These are phyloP conservation scores for Salix viminalis DNA, from an alignment of 345 rosid genomes.

Conservation along the genomic window DNA sequence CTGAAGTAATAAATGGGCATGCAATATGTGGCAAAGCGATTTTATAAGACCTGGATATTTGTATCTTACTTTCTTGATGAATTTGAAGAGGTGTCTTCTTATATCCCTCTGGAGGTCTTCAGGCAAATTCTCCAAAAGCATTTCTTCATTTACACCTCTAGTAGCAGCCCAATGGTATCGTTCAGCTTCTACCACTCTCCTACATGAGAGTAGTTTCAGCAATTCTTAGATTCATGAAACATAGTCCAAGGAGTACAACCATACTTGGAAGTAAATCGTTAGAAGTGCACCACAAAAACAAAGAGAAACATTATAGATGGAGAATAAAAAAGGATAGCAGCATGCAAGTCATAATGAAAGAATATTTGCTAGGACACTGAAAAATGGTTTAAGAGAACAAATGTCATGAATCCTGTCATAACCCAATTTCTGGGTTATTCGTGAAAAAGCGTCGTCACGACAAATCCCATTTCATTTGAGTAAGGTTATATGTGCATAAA, in stretches of 20 bases:
- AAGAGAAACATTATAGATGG: neutral
- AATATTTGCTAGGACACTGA: neutral
- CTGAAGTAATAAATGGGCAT: neutral
- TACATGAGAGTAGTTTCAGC: slow-evolving; percentile 20
- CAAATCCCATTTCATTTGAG: no score
- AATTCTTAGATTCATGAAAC: neutral
- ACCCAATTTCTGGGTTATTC: no score
- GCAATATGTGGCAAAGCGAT: neutral
- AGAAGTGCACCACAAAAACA: neutral
- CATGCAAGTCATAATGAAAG: neutral
- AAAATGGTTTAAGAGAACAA: no score
- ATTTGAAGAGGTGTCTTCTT: slow-evolving; percentile 76
- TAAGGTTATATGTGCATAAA: neutral
- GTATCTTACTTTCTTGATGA: slow-evolving; percentile 61
- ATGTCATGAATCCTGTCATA: no score
- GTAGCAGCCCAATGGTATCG: slow-evolving; percentile 84
- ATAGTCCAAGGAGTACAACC: neutral
- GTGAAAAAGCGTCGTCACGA: no score
- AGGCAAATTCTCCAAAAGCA: slow-evolving; percentile 67
- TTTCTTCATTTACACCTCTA: slow-evolving; percentile 78
- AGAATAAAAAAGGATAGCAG: neutral
- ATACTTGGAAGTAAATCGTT: neutral
- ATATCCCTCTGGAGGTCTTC: slow-evolving; percentile 90
- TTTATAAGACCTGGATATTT: neutral
- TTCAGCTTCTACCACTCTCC: slow-evolving; percentile 82